These are phyloP conservation scores for Amborella trichopoda DNA, from an alignment of 164 flowering plant genomes.

Conservation along the genomic window DNA sequence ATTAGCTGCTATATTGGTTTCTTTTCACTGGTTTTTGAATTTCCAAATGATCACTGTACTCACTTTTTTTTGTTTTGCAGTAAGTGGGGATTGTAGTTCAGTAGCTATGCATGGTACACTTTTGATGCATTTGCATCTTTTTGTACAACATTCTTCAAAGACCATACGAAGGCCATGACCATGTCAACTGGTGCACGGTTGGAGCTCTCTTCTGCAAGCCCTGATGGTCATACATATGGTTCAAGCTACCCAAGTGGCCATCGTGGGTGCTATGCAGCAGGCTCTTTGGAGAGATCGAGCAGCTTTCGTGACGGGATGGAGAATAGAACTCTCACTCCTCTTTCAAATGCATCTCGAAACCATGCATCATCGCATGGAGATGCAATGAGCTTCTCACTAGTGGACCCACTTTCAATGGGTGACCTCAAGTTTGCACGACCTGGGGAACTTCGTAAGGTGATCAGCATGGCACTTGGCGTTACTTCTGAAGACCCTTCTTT, in stretches of 20 bases:
- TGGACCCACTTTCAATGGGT: conserved; percentile 48
- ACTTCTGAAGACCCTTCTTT: conserved; percentile 37
- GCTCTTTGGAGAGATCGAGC: conserved; percentile 60
- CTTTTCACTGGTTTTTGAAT: too few species aligned
- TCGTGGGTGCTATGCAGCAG: conserved; percentile 30
- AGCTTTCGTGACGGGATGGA: conserved; percentile 64
- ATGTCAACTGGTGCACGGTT: conserved; percentile 65
- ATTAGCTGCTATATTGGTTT: too few species aligned
- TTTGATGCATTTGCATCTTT: too few species aligned
- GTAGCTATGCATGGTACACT: too few species aligned
- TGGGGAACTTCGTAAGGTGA: conserved; percentile 42
- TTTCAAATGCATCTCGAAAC: conserved; percentile 8
- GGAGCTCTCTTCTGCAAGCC: conserved; percentile 46
- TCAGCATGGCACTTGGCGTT: conserved; percentile 36
- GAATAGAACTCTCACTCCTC: conserved; percentile 28
- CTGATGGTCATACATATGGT: conserved; percentile 38
- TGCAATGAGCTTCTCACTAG: conserved; percentile 34
- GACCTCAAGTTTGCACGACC: conserved; percentile 41
- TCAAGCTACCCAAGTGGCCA: conserved; percentile 54
- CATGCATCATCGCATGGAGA: conserved; percentile 9
- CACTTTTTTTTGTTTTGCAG: too few species aligned
- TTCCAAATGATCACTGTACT: too few species aligned
- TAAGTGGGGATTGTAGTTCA: too few species aligned
- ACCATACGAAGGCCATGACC: too few species aligned
- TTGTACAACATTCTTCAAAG: too few species aligned